phyloP scores from a whole-genome alignment of 768 basidiomycete species.

The Boletus rubroflammeus region DNA sequence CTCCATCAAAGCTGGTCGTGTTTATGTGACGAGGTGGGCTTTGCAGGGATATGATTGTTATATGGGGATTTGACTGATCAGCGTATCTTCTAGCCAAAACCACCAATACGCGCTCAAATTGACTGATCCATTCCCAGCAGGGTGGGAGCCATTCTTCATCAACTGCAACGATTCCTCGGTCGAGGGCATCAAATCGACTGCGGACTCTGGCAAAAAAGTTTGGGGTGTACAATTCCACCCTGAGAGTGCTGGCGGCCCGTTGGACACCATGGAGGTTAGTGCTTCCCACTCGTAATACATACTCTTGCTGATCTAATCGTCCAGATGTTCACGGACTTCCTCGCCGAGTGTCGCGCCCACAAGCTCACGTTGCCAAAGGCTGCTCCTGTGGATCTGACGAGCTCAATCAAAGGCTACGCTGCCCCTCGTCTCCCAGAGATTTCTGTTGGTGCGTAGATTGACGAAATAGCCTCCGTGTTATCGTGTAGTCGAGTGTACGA shows the following conservation, averaged over 20 bases:
- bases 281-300: not conserved
- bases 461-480: not conserved
- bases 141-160: constrained; percentile 99
- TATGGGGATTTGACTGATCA: not conserved
- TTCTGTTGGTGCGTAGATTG: constrained; percentile 29
- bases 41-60: not conserved
- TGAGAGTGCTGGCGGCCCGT: constrained; percentile 95
- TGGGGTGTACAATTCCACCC: constrained; percentile 99
- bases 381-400: constrained; percentile 13
- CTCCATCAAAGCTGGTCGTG: constrained; percentile 91
- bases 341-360: constrained; percentile 70
- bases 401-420: constrained; percentile 18
- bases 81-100: constrained; percentile 63
- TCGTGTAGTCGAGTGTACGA: constrained; percentile 16
- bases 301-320: constrained; percentile 1
- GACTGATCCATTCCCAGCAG: constrained; percentile 91
- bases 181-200: constrained; percentile 95
- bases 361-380: constrained; percentile 36
- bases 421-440: constrained; percentile 19
- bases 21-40: constrained; percentile 88
- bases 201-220: constrained; percentile 81
- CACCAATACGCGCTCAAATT: constrained; percentile 97
- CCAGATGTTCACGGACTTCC: constrained; percentile 93
- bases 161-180: constrained; percentile 99
- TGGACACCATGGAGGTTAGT: constrained; percentile 93